Conservation (phyloP, 2,329 filamentous ascomycete species). For the Pseudogymnoascus sp. region DNA sequence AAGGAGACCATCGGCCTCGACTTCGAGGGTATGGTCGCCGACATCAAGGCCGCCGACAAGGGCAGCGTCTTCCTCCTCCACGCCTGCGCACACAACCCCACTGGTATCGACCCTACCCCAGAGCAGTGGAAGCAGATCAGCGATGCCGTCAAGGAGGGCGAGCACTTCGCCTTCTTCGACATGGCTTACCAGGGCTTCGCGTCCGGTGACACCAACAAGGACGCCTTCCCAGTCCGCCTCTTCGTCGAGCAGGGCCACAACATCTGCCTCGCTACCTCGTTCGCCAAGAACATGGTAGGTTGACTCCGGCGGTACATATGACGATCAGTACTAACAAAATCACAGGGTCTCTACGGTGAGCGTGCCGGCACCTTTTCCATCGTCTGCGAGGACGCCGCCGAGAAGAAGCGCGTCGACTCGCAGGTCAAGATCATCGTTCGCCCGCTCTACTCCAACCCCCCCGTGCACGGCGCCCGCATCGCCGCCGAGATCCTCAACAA, state of each 20-base stretch:
- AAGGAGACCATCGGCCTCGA: slow-evolving; percentile 97
- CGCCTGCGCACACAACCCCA: slow-evolving; percentile 96
- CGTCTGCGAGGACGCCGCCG: slow-evolving; percentile 72
- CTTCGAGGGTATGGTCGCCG: slow-evolving; percentile 85
- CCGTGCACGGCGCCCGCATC: slow-evolving; percentile 90
- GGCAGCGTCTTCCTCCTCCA: slow-evolving; percentile 89
- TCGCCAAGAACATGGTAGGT: slow-evolving; percentile 96
- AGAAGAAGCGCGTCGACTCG: slow-evolving; percentile 92
- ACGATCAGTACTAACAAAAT: slow-evolving; percentile 7
- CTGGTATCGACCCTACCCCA: slow-evolving; percentile 84
- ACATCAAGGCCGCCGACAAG: slow-evolving; percentile 81
- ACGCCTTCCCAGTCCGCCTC: slow-evolving; percentile 87
- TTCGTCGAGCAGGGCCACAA: slow-evolving; percentile 90
- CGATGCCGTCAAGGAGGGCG: slow-evolving; percentile 72
- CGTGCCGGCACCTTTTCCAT: slow-evolving; percentile 95
- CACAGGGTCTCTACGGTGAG: slow-evolving; percentile 89
- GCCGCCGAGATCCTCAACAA: slow-evolving; percentile 88
- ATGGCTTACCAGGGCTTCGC: slow-evolving; percentile 99
- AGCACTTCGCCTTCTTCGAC: slow-evolving; percentile 95
- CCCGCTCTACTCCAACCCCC: slow-evolving; percentile 96
- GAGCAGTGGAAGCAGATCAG: slow-evolving; percentile 93
- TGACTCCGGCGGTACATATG: neutral
- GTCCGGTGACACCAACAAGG: slow-evolving; percentile 80
- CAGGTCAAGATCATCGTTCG: slow-evolving; percentile 98
- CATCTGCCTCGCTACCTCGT: slow-evolving; percentile 81